Percentiles rank a stretch among this genome's conserved stretches.
phyloP scores from a whole-genome alignment of 352 stramenopile genomes.

The Pythium plurisporium region DNA sequence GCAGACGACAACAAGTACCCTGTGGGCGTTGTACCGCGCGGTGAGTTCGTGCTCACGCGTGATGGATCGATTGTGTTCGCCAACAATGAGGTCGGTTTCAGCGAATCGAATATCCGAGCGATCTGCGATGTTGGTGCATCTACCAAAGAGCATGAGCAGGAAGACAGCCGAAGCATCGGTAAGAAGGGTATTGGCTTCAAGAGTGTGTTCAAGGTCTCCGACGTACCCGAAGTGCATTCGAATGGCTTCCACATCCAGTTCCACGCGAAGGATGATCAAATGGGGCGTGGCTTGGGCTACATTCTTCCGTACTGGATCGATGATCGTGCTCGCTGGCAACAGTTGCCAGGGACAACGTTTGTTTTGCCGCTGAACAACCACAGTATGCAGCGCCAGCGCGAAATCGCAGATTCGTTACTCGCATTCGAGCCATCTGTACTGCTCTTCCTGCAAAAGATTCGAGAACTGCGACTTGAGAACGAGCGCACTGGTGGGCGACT shows the following conservation, averaged over 20 bases:
- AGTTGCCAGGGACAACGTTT: slow-evolving; percentile 54
- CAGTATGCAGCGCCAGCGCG: slow-evolving; percentile 34
- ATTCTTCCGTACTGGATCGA: slow-evolving; percentile 81
- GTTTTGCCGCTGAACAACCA: slow-evolving; percentile 65
- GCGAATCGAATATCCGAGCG: slow-evolving; percentile 63
- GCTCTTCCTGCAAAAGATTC: slow-evolving; percentile 74
- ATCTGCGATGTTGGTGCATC: slow-evolving; percentile 87
- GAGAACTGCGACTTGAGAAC: slow-evolving; percentile 55
- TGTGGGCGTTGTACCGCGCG: slow-evolving; percentile 32
- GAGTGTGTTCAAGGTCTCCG: slow-evolving; percentile 88
- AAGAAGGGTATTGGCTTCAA: slow-evolving; percentile 91
- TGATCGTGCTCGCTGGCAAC: slow-evolving; percentile 36
- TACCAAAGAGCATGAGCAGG: slow-evolving; percentile 45
- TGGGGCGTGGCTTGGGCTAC: slow-evolving; percentile 57
- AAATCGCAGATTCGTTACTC: slow-evolving; percentile 64
- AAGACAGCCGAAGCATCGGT: slow-evolving; percentile 57
- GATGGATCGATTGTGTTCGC: slow-evolving; percentile 62
- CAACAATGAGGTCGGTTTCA: slow-evolving; percentile 86
- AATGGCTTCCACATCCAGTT: slow-evolving; percentile 87
- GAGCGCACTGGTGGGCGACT: slow-evolving; percentile 25
- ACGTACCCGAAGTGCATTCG: slow-evolving; percentile 80
- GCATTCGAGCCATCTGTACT: slow-evolving; percentile 72
- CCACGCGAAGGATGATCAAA: slow-evolving; percentile 42
- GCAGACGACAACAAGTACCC: slow-evolving; percentile 82
- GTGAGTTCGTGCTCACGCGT: slow-evolving; percentile 53